Conservation (phyloP, 2,329 filamentous ascomycete genomes). For the Phialemonium atrogriseum region DNA sequence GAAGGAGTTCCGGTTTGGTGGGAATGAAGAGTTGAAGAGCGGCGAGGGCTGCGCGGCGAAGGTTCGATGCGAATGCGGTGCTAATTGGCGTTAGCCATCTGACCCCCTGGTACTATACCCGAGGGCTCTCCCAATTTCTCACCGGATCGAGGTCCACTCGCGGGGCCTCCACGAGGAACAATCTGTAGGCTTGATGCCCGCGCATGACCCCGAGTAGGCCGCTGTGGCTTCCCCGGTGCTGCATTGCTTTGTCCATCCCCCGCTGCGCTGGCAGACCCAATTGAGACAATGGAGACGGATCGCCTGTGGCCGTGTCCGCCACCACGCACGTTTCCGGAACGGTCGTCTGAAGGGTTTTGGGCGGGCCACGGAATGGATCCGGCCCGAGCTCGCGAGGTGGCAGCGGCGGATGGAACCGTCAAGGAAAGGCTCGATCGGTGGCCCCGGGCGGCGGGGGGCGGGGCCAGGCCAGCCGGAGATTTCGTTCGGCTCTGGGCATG, state of each 20-base stretch:
- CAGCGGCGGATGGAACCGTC: conserved; percentile 37
- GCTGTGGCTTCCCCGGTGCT: conserved; percentile 31
- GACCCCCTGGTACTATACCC: too few relatives aligned
- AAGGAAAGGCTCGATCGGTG: conserved; percentile 64
- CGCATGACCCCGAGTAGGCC: conserved; percentile 57
- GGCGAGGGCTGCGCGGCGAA: conserved; percentile 38
- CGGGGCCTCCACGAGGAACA: conserved; percentile 36
- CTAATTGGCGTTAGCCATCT: conserved; percentile 13
- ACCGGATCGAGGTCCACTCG: conserved; percentile 35
- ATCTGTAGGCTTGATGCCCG: conserved; percentile 80
- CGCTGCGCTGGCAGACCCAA: conserved; percentile 48
- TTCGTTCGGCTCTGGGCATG: conserved; percentile 28
- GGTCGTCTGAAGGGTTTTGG: conserved; percentile 8
- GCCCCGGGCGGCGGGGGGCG: conserved; percentile 39
- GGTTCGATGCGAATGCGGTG: conserved; percentile 33
- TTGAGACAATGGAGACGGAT: conserved; percentile 75
- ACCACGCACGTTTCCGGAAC: conserved; percentile 13
- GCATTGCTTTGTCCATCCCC: conserved; percentile 37
- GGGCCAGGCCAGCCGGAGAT: conserved; percentile 29
- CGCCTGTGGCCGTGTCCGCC: conserved; percentile 58
- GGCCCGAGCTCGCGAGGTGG: conserved; percentile 32
- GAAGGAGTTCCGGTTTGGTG: conserved; percentile 36
- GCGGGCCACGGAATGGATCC: conserved; percentile 38
- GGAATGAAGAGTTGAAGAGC: conserved; percentile 46
- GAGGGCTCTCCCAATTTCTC: too few relatives aligned